These are phyloP conservation scores for Termitomyces sp. DNA, from an alignment of 768 basidiomycete genomes.

Conservation along the genomic window DNA sequence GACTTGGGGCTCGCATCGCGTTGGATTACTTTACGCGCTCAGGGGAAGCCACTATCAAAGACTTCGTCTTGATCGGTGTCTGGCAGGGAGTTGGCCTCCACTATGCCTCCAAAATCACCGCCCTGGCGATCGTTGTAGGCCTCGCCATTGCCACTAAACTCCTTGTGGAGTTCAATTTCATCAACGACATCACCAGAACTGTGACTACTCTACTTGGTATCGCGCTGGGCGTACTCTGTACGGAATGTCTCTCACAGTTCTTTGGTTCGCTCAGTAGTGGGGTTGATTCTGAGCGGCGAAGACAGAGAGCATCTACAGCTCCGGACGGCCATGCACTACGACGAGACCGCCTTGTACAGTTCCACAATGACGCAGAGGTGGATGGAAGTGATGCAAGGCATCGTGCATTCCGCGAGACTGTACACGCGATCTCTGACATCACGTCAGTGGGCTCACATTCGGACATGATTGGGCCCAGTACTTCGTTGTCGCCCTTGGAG, in stretches of 20 bases:
- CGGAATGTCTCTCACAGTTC: slow-evolving; percentile 67
- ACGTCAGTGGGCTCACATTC: slow-evolving; percentile 72
- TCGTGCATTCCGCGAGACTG: slow-evolving; percentile 19
- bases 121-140: slow-evolving; percentile 52
- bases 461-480: slow-evolving; percentile 56
- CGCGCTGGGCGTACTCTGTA: slow-evolving; percentile 64
- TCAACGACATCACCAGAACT: slow-evolving; percentile 51
- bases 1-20: slow-evolving; percentile 69
- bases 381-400: slow-evolving; percentile 27
- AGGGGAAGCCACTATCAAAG: slow-evolving; percentile 46
- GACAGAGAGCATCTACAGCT: slow-evolving; percentile 23
- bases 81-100: slow-evolving; percentile 77
- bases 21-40: slow-evolving; percentile 54
- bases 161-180: slow-evolving; percentile 54
- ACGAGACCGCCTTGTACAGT: slow-evolving; percentile 45
- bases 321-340: slow-evolving; percentile 15
- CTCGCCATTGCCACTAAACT: slow-evolving; percentile 60
- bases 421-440: slow-evolving; percentile 45
- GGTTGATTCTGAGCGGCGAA: slow-evolving; percentile 28
- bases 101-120: slow-evolving; percentile 54
- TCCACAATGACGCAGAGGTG: slow-evolving; percentile 37
- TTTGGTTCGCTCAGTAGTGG: slow-evolving; percentile 45
- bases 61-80: slow-evolving; percentile 64
- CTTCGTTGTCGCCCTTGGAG: slow-evolving; percentile 61
- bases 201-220: slow-evolving; percentile 63